Base-by-base conservation (phyloP, 2,329 filamentous ascomycete species). In the Cladosporium sp. region DNA sequence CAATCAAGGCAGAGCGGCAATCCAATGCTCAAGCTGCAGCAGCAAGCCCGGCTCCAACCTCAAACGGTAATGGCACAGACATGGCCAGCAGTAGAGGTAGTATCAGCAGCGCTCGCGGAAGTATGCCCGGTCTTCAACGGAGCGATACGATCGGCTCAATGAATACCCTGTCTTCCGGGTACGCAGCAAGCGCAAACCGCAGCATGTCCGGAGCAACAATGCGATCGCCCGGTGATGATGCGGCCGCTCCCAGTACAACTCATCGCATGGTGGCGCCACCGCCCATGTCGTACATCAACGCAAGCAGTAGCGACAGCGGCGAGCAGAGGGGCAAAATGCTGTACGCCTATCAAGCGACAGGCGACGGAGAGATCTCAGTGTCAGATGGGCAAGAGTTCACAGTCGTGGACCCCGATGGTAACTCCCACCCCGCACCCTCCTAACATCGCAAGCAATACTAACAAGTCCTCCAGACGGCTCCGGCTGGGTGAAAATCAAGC, bases 91-190 rank as follows among this genome's bases (percentile, higher is more conserved):
- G 70, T 70, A 64, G 60, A 18, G 60, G 60, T 4, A 64, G 60
- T 26, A 55, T 64, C 47, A 76, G 81, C 7, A 59, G 59, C 24
- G 55, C 54, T 21, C 83, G 85, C 41, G 81, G 85, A 18, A 89
- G 91, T 66, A 81, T 89, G 62, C 89, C 92, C 0, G 83, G 85
- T 8, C 82, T 97, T 61, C 90, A 85, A 68, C 86, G 93, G 49
- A 90, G 90, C 68, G 92, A 97, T 75, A 98, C 94, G 0, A 92
- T 97, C 84, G 95, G 89, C 71, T 97, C 92, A 2, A 83, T 84
- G 82, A 84, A 84, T 70, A 84, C 82, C 0, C 80, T 96, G 32
- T 95, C 91, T 77, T 97, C 93, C 0, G 93, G 92, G 12, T 97
- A 94, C 75, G 90, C 91, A 3, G 88, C 90, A 18, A 92, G 89